Conservation (phyloP, 805 yeast genomes). For the Ogataea kodamae region DNA sequence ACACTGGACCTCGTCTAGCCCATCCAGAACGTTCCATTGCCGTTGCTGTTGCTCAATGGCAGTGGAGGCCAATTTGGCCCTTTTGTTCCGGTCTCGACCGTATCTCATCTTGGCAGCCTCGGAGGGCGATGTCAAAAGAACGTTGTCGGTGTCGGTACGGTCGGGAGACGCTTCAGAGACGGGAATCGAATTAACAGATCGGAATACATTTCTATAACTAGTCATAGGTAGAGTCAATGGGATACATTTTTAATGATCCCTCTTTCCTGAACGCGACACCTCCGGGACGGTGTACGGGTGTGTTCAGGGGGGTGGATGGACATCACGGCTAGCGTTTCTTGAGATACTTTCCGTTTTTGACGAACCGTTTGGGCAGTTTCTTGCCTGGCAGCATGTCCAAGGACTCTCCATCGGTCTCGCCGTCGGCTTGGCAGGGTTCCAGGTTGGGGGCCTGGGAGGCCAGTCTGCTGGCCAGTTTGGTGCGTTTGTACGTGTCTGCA, state of each 20-base stretch:
- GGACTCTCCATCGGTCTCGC: slow-evolving; percentile 3
- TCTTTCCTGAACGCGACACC: too few relatives aligned
- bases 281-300: too few relatives aligned
- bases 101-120: slow-evolving; percentile 13
- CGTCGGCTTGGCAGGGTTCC: not conserved
- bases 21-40: not conserved
- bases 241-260: too few relatives aligned
- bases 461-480: slow-evolving; percentile 16
- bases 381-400: slow-evolving; percentile 8
- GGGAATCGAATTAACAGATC: slow-evolving; percentile 17
- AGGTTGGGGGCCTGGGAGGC: slow-evolving; percentile 3
- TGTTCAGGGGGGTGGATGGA: too few relatives aligned
- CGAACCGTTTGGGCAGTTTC: slow-evolving; percentile 19
- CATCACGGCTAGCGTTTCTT: too few relatives aligned
- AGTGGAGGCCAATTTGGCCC: not conserved
- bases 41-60: not conserved
- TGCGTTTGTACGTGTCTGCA: slow-evolving; percentile 20
- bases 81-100: slow-evolving; percentile 1
- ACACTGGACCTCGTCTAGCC: slow-evolving; percentile 1
- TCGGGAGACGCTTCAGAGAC: slow-evolving; percentile 14
- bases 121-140: slow-evolving; percentile 20
- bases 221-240: too few relatives aligned
- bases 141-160: slow-evolving; percentile 16
- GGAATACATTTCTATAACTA: slow-evolving; percentile 16
- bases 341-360: slow-evolving; percentile 19